A percentile compares a stretch with the other conserved stretches of the same genome.
phyloP scores from a whole-genome alignment of 257 asterid species.

The Scutellaria minor region DNA sequence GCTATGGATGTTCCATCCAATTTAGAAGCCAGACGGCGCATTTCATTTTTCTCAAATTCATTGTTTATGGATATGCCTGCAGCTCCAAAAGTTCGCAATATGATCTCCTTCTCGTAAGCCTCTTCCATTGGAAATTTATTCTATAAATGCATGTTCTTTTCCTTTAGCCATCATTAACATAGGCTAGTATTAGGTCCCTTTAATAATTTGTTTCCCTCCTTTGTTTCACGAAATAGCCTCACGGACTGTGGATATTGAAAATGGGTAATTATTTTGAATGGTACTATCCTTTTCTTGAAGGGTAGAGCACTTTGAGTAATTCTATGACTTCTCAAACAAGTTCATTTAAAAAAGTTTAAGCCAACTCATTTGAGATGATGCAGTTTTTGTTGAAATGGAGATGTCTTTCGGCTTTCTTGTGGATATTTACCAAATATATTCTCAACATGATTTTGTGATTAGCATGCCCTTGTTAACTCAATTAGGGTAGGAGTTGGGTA shows the following conservation, averaged over 20 bases:
- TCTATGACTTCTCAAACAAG: conserved; percentile 1
- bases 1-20: conserved; percentile 99
- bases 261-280: neutral
- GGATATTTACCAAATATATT: neutral
- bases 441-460: conserved; percentile 18
- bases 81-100: conserved; percentile 98
- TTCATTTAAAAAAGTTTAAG: neutral
- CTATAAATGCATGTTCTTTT: conserved; percentile 19
- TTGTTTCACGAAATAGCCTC: neutral
- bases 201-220: conserved; percentile 1
- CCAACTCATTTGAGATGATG: conserved; percentile 20
- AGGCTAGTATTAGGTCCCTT: conserved; percentile 12
- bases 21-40: conserved; percentile 94
- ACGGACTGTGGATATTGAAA: neutral
- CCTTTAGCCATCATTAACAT: neutral
- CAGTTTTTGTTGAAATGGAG: conserved; percentile 1
- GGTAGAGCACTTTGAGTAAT: conserved; percentile 20
- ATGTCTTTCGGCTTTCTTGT: conserved; percentile 12
- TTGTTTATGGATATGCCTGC: conserved; percentile 97
- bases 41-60: conserved; percentile 95
- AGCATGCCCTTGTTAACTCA: conserved; percentile 16
- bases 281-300: neutral
- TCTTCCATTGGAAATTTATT: conserved; percentile 31
- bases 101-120: conserved; percentile 96
- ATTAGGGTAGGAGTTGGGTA: neutral